phyloP scores from a whole-genome alignment of 768 basidiomycete genomes.

The Pluteus cervinus region DNA sequence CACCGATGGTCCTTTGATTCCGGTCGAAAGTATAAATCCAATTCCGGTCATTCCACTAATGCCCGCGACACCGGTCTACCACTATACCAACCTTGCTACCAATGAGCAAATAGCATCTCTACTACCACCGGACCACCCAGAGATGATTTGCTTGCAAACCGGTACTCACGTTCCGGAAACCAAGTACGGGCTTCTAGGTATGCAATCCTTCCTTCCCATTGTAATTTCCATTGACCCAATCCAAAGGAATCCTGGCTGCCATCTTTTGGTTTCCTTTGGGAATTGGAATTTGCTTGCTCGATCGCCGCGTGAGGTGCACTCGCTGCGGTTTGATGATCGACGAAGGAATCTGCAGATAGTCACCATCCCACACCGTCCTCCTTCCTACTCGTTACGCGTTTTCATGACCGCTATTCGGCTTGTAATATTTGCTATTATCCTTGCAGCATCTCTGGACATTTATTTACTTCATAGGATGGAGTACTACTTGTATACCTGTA shows the following conservation, averaged over 20 bases:
- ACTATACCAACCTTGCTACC: constrained; percentile 61
- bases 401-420: neutral
- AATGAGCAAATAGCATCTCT: constrained; percentile 54
- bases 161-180: constrained; percentile 62
- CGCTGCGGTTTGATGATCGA: constrained; percentile 41
- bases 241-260: constrained; percentile 69
- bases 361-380: neutral
- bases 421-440: neutral
- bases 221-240: constrained; percentile 4
- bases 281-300: constrained; percentile 70
- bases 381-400: neutral
- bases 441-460: neutral
- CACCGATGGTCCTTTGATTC: too few species aligned
- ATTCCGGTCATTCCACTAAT: too few species aligned
- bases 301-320: constrained; percentile 60
- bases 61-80: constrained; percentile 52
- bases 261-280: constrained; percentile 86
- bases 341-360: constrained; percentile 36
- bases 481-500: neutral
- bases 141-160: constrained; percentile 80
- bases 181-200: constrained; percentile 67
- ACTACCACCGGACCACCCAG: constrained; percentile 72
- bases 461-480: neutral
- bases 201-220: constrained; percentile 14
- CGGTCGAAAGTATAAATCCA: too few species aligned